A percentile compares a stretch with the other conserved stretches of the same genome.
phyloP scores from a whole-genome alignment of 2,329 filamentous ascomycete genomes.

The Alternaria sp. region DNA sequence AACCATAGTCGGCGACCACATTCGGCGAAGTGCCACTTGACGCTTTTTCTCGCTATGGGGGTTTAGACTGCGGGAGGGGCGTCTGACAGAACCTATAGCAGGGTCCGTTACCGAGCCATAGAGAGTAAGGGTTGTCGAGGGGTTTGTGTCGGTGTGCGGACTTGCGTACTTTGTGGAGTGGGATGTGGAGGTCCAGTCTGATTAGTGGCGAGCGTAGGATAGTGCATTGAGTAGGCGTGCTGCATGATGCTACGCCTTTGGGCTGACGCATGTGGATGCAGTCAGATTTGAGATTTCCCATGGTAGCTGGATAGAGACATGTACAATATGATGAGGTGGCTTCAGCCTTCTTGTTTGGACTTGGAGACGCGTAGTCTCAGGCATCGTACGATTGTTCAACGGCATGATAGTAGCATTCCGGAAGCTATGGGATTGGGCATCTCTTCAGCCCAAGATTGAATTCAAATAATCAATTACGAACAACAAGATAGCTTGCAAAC shows the following conservation, averaged over 20 bases:
- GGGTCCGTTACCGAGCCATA: conserved; percentile 9
- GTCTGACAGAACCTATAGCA: conserved; percentile 18
- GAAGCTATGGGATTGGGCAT: not conserved
- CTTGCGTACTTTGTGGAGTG: not conserved
- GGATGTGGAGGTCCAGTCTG: not conserved
- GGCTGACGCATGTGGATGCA: conserved; percentile 1
- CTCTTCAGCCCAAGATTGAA: not conserved
- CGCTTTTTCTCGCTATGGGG: conserved; percentile 3
- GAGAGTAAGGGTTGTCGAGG: not conserved
- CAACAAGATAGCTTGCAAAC: not conserved
- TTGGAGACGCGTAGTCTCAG: not conserved
- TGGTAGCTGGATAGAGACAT: not conserved
- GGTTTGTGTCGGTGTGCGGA: conserved; percentile 7
- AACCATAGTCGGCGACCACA: conserved; percentile 28
- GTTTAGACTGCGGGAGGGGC: conserved; percentile 18
- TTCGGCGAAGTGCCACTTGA: conserved; percentile 21
- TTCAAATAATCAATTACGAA: not conserved
- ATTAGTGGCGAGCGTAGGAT: not conserved
- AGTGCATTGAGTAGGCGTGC: not conserved
- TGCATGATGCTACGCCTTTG: not conserved
- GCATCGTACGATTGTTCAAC: not conserved
- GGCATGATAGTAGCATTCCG: not conserved
- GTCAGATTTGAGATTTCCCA: not conserved
- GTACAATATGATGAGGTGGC: not conserved
- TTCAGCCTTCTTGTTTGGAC: not conserved